phyloP scores from a whole-genome alignment of 2,329 filamentous ascomycete species.

The Xylariales sp. region DNA sequence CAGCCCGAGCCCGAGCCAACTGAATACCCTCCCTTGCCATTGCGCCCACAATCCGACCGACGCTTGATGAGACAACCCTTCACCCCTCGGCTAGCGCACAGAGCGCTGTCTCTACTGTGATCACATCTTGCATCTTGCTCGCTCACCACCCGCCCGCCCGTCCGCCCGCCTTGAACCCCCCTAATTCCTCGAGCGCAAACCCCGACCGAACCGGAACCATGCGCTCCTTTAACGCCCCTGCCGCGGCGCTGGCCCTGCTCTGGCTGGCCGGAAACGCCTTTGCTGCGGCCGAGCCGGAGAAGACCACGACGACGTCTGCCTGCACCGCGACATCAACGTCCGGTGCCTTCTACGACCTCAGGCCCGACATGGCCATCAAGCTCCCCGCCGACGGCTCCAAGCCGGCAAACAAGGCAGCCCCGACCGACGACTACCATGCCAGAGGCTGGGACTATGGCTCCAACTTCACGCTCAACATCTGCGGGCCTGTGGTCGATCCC shows the following conservation, averaged over 20 bases:
- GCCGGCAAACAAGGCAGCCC: slow-evolving; percentile 28
- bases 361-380: slow-evolving; percentile 46
- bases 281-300: slow-evolving; percentile 29
- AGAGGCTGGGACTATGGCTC: slow-evolving; percentile 72
- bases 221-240: slow-evolving; percentile 18
- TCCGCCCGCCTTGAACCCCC: not conserved
- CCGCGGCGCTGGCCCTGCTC: slow-evolving; percentile 22
- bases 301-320: slow-evolving; percentile 38
- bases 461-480: slow-evolving; percentile 84
- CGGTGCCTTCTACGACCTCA: slow-evolving; percentile 56
- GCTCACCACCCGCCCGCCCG: not conserved
- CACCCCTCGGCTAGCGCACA: slow-evolving; percentile 1
- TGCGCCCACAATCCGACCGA: no score
- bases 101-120: slow-evolving; percentile 1
- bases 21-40: no score
- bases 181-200: not conserved
- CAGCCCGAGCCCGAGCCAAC: no score
- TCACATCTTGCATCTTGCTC: not conserved
- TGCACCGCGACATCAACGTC: slow-evolving; percentile 54
- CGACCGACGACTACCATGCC: slow-evolving; percentile 54
- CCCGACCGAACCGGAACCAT: slow-evolving; percentile 11
- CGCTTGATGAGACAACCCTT: not conserved
- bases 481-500: slow-evolving; percentile 66
- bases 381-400: slow-evolving; percentile 37
- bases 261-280: slow-evolving; percentile 27